Evolutionary conservation across 148 eudicot genomes (phyloP).

Genomic region (Dianthus caryophyllus): DNA sequence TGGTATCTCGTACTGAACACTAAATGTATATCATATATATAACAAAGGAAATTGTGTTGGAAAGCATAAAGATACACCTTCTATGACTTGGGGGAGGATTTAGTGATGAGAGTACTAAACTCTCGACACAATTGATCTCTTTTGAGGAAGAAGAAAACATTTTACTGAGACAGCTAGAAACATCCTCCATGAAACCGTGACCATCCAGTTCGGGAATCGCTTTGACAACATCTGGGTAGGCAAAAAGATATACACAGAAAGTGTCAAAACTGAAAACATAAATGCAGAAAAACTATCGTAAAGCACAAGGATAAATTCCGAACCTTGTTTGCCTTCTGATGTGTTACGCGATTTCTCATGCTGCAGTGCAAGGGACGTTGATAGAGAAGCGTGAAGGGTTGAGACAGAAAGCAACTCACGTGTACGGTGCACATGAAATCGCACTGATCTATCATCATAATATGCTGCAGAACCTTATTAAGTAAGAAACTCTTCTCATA

Average conservation of each 20-base stretch:
- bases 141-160: slow-evolving; percentile 60
- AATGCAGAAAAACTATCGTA: not conserved
- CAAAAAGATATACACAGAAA: slow-evolving; percentile 4
- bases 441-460: slow-evolving; percentile 91
- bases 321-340: slow-evolving; percentile 63
- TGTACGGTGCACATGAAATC: slow-evolving; percentile 95
- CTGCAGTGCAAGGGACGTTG: slow-evolving; percentile 85
- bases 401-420: slow-evolving; percentile 92
- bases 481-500: slow-evolving; percentile 15
- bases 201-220: slow-evolving; percentile 67
- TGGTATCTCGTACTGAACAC: not conserved
- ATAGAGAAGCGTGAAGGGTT: slow-evolving; percentile 74
- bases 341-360: slow-evolving; percentile 57
- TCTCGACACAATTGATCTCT: slow-evolving; percentile 78
- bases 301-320: slow-evolving; percentile 3
- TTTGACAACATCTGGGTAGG: slow-evolving; percentile 49
- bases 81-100: slow-evolving; percentile 96
- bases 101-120: slow-evolving; percentile 82
- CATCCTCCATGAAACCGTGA: slow-evolving; percentile 87
- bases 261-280: not conserved
- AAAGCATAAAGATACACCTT: slow-evolving; percentile 43
- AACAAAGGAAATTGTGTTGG: not conserved
- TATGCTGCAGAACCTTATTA: slow-evolving; percentile 47
- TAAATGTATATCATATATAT: not conserved
- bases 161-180: slow-evolving; percentile 56